Evolutionary conservation across 1,139 yeast genomes (phyloP).

Genomic region (Blastobotrys petasosporus): DNA sequence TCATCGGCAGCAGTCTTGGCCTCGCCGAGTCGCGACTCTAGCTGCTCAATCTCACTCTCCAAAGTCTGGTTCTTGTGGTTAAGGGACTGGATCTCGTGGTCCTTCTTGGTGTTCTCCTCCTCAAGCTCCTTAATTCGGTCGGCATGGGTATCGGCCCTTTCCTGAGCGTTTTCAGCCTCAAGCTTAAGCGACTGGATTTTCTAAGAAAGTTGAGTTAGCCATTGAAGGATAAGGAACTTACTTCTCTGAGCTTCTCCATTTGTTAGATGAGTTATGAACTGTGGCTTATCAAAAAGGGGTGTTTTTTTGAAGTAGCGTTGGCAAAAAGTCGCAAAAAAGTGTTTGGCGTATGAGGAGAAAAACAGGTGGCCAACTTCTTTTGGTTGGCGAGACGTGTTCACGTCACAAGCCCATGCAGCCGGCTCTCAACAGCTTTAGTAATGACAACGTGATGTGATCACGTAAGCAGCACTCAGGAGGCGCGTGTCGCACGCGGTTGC

Average conservation of each 20-base stretch:
- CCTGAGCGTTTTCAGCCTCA: conserved; percentile 97
- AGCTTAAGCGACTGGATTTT: conserved; percentile 85
- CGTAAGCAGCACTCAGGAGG: too few relatives aligned
- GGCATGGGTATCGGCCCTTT: conserved; percentile 82
- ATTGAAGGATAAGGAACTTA: conserved; percentile 26
- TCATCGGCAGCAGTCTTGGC: conserved; percentile 90
- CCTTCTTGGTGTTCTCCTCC: conserved; percentile 86
- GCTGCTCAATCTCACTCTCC: conserved; percentile 86
- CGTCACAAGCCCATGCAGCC: too few relatives aligned
- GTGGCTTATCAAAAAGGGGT: background rate
- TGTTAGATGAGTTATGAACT: background rate
- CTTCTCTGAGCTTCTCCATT: conserved; percentile 50
- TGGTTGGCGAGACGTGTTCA: too few relatives aligned
- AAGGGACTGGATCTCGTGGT: conserved; percentile 88
- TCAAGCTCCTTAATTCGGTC: conserved; percentile 82
- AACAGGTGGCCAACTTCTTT: too few relatives aligned
- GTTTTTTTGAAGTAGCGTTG: background rate
- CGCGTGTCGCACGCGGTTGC: too few relatives aligned
- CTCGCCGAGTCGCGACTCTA: conserved; percentile 73
- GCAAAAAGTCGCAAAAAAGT: background rate
- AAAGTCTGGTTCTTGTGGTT: conserved; percentile 87
- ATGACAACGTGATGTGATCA: too few relatives aligned
- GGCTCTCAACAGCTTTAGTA: too few relatives aligned
- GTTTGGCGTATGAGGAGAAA: too few relatives aligned
- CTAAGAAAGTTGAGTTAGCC: conserved; percentile 33